Base-by-base conservation (phyloP, 2,329 filamentous ascomycete species). In the Aspergillus costaricaensis region DNA sequence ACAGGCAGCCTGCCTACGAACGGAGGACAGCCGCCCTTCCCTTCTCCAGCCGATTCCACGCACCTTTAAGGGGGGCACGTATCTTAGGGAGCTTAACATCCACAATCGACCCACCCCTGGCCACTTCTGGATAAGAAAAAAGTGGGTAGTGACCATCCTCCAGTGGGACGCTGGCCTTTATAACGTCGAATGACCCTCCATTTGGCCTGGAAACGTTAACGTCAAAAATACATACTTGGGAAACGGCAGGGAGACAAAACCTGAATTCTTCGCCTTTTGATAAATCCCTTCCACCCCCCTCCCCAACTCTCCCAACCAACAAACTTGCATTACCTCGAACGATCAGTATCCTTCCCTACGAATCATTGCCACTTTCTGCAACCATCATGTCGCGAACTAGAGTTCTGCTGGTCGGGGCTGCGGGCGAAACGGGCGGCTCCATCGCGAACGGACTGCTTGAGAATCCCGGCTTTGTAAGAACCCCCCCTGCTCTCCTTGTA, bases 391-490 rank as follows among this genome's bases (percentile, higher is more conserved):
- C 71, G 59, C 69, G 69, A 65, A 75, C 72, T 61, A 74, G 68
- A 58, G 75, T 77, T 65, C 64, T 76, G 58, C 64, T 77, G 64
- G 69, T 77, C 60, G 76, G 76, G 54, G 76, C 74, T 52, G 72
- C 74, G 50, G 75, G 75, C 67, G 75, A 77, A 68, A 77, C 75
- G 55, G 75, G 75, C 63, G 71, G 71, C 51, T 76, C 74, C 15
- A 77, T 77, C 59, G 72, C 74, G 27, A 73, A 74, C 57, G 75
- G 70, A 25, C 64, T 77, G n/a, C 56, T 76, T 19, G 73, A 74
- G 38, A 69, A 73, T 48, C 65, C 65, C 9, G 59, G 55, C 27
- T 69, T 65, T 50, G 67, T 69, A 65, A 53, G 66, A 30, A 19
- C 25, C 25, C 14, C 14, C 39, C 19, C 23, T 54, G 21, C 14